A percentile compares a stretch with the other conserved stretches of the same genome.
These are phyloP conservation scores for Paraphaeosphaeria minitans DNA, from an alignment of 2,329 filamentous ascomycete genomes.

Conservation along the genomic window DNA sequence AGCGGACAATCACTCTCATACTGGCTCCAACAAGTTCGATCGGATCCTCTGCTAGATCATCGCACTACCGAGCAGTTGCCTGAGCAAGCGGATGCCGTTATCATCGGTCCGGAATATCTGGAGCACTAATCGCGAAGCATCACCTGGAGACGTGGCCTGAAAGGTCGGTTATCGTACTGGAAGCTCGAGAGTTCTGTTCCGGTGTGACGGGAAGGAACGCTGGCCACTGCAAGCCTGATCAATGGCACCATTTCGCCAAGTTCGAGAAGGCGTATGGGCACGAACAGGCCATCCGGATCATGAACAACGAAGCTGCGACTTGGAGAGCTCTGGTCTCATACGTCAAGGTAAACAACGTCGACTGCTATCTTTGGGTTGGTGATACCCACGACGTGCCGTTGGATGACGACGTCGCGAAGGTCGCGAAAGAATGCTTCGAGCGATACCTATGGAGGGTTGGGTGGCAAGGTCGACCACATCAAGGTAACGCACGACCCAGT, in stretches of 20 bases:
- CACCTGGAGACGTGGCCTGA: constrained; percentile 27
- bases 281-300: constrained; percentile 33
- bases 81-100: constrained; percentile 35
- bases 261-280: constrained; percentile 33
- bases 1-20: constrained; percentile 33
- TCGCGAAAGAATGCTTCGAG: constrained; percentile 26
- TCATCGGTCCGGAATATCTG: constrained; percentile 42
- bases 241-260: constrained; percentile 33
- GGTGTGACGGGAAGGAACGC: constrained; percentile 38
- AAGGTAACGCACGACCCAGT: constrained; percentile 24
- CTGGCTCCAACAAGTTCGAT: constrained; percentile 36
- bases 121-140: constrained; percentile 27
- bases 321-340: constrained; percentile 30
- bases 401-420: constrained; percentile 28
- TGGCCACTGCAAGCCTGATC: constrained; percentile 35
- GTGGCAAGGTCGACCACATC: constrained; percentile 31
- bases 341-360: constrained; percentile 27
- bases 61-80: constrained; percentile 40
- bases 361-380: constrained; percentile 37
- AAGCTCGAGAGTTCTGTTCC: constrained; percentile 38
- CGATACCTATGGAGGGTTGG: constrained; percentile 25
- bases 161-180: constrained; percentile 27
- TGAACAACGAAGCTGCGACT: constrained; percentile 33
- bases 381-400: constrained; percentile 34
- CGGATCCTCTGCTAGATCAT: constrained; percentile 31